Base-by-base conservation (phyloP, 176 grass and related monocot species). In the Phoenix roebelenii region DNA sequence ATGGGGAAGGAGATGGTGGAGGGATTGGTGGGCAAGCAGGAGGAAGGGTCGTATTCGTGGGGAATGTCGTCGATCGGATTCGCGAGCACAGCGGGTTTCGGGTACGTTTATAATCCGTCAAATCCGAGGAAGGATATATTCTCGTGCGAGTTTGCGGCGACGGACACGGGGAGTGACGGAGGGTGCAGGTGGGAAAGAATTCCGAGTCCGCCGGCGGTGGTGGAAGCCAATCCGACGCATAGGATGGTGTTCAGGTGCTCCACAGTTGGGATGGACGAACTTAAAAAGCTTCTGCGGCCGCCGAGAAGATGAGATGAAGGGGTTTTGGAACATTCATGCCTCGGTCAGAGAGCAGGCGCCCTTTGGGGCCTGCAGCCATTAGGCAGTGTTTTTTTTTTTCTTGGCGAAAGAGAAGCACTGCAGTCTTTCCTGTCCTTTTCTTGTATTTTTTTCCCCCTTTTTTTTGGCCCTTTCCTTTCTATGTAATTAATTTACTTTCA, bases 91-190 rank as follows among this genome's bases (percentile, higher is more conserved):
- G 70, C 66, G 54, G 18, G 60, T 0, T 85, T 76, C n/a, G 93
- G 87, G 0, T 98, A 98, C 65, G 75, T 98, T 57, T 98, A 89
- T 79, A 98, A 98, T 71, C 70, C 81, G 55, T 72, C 79, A 16
- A 76, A 85, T 63, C 76, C 70, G 66, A 19, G 19, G 49, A 79
- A 79, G 49, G 88, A 44, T 14, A 44, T 85, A n/a, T 78, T 72
- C 83, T 0, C 90, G 89, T 77, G 80, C 86, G 72, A 74, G 80
- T 25, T 61, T 14, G 22, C 15, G 50, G 1, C 7, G 57, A 18
- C 25, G 58, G 15, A 18, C 1, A 17, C 25, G 12, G 67, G 22
- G 0, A 62, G 15, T 14, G 35, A 10, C 19, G 54, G 52, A 5
- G 66, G 87, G 20, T 51, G 70, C 70, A 74, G 86, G 59, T 95